Evolutionary conservation across 305 asterid genomes (phyloP).

Genomic region (Rubia tinctorum): DNA sequence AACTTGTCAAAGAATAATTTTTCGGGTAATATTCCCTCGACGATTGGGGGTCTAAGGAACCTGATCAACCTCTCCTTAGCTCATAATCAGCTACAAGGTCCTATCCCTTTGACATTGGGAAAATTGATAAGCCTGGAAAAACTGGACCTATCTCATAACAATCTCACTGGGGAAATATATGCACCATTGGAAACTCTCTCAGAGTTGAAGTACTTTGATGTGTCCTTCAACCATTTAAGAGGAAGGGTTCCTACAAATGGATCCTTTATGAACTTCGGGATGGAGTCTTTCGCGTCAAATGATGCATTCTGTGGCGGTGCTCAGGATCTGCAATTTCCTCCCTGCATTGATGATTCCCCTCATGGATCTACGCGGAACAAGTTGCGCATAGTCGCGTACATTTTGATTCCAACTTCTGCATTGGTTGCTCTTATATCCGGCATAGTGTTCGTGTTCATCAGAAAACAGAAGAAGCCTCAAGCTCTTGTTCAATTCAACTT

Average conservation of each 20-base stretch:
- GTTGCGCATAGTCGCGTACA: not conserved
- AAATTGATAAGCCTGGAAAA: constrained; percentile 21
- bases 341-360: not conserved
- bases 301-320: constrained; percentile 5
- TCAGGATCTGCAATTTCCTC: not conserved
- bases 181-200: constrained; percentile 22
- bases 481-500: not conserved
- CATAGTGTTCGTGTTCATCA: not conserved
- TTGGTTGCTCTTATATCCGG: not conserved
- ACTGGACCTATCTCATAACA: constrained; percentile 9
- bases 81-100: constrained; percentile 23
- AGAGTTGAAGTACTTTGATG: constrained; percentile 1
- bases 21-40: constrained; percentile 23
- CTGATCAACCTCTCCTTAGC: constrained; percentile 24
- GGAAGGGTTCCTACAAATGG: constrained; percentile 4
- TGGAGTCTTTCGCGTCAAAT: constrained; percentile 4
- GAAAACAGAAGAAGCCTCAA: not conserved
- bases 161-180: constrained; percentile 27
- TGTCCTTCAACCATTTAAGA: constrained; percentile 1
- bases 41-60: constrained; percentile 23
- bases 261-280: not conserved
- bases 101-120: constrained; percentile 25
- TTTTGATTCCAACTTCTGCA: not conserved
- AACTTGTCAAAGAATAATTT: constrained; percentile 27
- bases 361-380: not conserved